These are phyloP conservation scores for Eucalyptus guilfoylei DNA, from an alignment of 345 rosid species.

Conservation along the genomic window DNA sequence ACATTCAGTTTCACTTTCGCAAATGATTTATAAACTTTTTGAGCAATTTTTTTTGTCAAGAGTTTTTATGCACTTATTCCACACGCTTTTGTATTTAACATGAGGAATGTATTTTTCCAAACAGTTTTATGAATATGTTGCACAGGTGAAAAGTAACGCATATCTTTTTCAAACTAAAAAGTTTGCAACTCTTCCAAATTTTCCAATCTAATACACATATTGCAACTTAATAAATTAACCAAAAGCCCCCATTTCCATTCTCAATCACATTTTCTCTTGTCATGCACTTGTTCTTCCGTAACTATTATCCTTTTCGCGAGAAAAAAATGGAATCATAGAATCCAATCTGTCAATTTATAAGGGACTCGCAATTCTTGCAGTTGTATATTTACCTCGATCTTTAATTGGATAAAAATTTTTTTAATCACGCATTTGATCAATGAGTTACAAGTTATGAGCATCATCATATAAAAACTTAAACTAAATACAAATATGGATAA, in stretches of 20 bases:
- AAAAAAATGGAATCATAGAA: not conserved
- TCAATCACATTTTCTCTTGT: not conserved
- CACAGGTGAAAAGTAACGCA: not conserved
- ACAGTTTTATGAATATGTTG: not conserved
- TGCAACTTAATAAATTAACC: not conserved
- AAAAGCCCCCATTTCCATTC: not conserved
- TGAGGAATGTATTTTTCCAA: not conserved
- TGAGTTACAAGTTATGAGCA: not conserved
- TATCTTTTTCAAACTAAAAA: not conserved
- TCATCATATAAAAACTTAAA: not conserved
- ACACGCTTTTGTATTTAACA: not conserved
- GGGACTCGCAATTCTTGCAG: not conserved
- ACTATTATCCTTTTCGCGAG: not conserved
- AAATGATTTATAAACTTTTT: no score
- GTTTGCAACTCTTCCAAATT: not conserved
- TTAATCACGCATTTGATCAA: not conserved
- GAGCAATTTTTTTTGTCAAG: no score
- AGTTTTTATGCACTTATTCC: not conserved
- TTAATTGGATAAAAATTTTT: not conserved
- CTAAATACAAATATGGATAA: not conserved
- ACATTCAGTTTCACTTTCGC: not conserved
- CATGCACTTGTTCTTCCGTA: not conserved
- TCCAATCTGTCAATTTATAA: not conserved
- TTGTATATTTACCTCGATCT: not conserved
- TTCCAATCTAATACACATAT: not conserved